phyloP scores from a whole-genome alignment of 192 early-diverging fungal species.

The Backusella tuberculispora region DNA sequence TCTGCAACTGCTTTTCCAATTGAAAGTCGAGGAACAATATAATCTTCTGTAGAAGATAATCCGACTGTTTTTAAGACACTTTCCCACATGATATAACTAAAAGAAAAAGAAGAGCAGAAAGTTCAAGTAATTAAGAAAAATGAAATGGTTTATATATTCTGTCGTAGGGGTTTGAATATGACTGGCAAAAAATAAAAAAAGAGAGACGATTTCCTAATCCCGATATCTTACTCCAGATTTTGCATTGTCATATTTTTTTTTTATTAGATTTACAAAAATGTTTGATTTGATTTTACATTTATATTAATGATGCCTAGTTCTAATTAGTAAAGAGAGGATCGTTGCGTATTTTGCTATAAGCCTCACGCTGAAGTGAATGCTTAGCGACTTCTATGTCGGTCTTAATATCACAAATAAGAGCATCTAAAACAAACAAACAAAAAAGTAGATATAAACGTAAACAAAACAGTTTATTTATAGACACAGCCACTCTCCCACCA shows the following conservation, averaged over 20 bases:
- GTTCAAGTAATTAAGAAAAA: background rate
- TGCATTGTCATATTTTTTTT: background rate
- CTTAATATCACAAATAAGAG: slow-evolving; percentile 89
- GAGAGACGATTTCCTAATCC: background rate
- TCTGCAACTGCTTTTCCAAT: slow-evolving; percentile 32
- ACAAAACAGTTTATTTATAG: background rate
- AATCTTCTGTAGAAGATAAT: slow-evolving; percentile 27
- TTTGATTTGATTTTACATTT: background rate
- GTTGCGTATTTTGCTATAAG: slow-evolving; percentile 54
- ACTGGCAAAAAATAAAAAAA: slow-evolving; percentile 1
- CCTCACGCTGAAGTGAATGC: slow-evolving; percentile 63
- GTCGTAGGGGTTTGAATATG: slow-evolving; percentile 4
- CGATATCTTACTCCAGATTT: background rate
- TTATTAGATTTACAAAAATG: slow-evolving; percentile 7
- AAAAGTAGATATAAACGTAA: background rate
- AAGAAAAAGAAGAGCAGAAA: slow-evolving; percentile 18
- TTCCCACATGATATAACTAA: slow-evolving; percentile 19
- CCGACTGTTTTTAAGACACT: slow-evolving; percentile 29
- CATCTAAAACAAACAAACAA: slow-evolving; percentile 56
- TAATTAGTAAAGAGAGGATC: slow-evolving; percentile 44
- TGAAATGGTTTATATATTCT: background rate
- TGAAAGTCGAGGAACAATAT: slow-evolving; percentile 36
- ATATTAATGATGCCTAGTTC: background rate
- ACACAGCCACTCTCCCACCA: background rate
- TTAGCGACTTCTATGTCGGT: slow-evolving; percentile 83